Evolutionary conservation across 2,329 filamentous ascomycete species (phyloP), one percentile per base, ranked within the genome.

Genomic region (Sarocladium oryzae): DNA sequence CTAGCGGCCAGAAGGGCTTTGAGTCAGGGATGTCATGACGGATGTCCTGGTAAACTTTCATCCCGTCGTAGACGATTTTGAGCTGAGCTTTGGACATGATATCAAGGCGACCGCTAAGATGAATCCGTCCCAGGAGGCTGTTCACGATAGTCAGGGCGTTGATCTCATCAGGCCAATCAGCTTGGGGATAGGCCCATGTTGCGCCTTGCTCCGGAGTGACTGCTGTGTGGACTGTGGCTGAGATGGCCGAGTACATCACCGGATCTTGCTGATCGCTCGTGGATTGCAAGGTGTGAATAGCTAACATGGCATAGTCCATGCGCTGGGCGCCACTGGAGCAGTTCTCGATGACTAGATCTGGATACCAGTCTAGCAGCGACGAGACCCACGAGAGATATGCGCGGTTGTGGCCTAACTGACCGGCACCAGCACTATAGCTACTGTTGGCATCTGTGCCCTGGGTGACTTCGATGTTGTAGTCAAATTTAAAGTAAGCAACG

Each of bases 241-340:
- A 51, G 38, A 68, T 64, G 3, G 63, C 62, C 0, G 61, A 60
- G 43, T 68, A 68, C 0, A 53, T 56, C 2, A 56, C 50, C 1
- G 66, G 63, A 35, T 67, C 56, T 38, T 68, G 63, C 51, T 68
- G 66, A 51, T 69, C 66, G 32, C 66, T 68, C 2, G 64, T 68
- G 0, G 62, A 65, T 30, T 69, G 66, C 0, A 69, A 36, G 0
- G 64, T 51, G 24, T 66, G 65, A 0, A 60, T 54, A 2, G 58
- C 53, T 1, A 68, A 54, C 63, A 67, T 63, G 5, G 64, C 64
- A 36, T 68, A 67, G 30, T 69, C 66, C 57, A 68, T 59, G 1
- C 66, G 60, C 52, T 68, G 66, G 0, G 58, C 66, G 6, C 66
- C 65, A 20, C 63, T 66, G 7, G 63, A 65, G 50, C 66, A 69